Conservation (phyloP, 805 yeast genomes). For the Metschnikowia proteae region DNA sequence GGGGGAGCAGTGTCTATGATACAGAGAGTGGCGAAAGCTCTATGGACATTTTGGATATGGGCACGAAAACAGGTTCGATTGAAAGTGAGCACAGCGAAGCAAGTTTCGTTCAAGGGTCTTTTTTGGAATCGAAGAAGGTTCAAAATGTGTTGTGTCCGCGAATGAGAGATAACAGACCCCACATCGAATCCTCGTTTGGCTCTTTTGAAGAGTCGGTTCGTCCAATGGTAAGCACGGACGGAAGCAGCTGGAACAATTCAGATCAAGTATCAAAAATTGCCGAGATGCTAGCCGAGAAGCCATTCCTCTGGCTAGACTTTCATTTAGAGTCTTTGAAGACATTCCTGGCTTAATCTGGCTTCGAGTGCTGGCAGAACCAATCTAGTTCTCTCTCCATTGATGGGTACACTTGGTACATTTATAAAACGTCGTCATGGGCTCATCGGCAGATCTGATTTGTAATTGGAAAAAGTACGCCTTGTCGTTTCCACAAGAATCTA, state of each 20-base stretch:
- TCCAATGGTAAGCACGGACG: background rate
- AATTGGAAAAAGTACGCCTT: constrained; percentile 96
- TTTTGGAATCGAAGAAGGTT: background rate
- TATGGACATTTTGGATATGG: background rate
- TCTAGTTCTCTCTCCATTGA: constrained; percentile 93
- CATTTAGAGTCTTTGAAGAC: background rate
- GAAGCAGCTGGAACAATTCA: background rate
- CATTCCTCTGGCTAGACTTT: background rate
- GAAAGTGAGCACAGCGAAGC: background rate
- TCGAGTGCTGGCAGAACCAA: background rate
- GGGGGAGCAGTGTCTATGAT: constrained; percentile 17
- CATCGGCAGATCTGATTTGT: constrained; percentile 97
- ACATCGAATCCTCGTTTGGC: constrained; percentile 13
- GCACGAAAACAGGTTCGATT: background rate
- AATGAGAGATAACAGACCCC: background rate
- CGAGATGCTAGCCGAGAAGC: background rate
- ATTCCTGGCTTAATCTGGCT: background rate
- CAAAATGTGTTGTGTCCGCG: background rate
- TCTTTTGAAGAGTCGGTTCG: constrained; percentile 12
- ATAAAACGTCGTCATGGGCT: constrained; percentile 98
- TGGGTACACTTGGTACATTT: constrained; percentile 90
- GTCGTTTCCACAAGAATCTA: constrained; percentile 77
- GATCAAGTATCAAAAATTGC: background rate
- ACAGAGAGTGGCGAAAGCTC: constrained; percentile 2
- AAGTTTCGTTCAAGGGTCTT: background rate